Conservation (phyloP, 129 eudicot genomes). For the Artemisia annua region DNA sequence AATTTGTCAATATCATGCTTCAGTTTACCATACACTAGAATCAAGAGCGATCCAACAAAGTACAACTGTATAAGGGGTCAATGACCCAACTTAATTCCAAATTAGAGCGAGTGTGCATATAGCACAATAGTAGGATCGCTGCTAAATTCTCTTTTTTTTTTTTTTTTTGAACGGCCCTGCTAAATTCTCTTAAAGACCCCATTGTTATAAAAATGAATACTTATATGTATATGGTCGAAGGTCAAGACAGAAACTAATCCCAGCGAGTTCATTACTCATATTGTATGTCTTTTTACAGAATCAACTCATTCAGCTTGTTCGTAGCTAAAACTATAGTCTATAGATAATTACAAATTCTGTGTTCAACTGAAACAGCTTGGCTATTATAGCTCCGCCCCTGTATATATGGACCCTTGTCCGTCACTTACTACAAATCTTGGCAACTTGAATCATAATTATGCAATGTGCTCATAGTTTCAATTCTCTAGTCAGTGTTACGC, state of each 20-base stretch:
- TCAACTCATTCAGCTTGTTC: too few relatives aligned
- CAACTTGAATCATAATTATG: background rate
- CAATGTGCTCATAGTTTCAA: background rate
- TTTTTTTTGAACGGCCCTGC: too few relatives aligned
- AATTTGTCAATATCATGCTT: background rate
- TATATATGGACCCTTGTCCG: background rate
- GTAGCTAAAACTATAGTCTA: too few relatives aligned
- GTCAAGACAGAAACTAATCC: background rate
- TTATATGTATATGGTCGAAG: too few relatives aligned
- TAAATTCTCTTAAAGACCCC: background rate
- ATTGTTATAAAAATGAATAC: too few relatives aligned
- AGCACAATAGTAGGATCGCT: background rate
- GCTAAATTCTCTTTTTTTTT: background rate
- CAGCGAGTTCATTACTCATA: background rate
- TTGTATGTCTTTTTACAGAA: background rate
- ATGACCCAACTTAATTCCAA: background rate
- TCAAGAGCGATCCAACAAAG: background rate
- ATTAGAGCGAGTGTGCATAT: background rate
- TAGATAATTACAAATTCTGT: background rate
- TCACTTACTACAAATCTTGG: background rate
- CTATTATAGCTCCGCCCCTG: background rate
- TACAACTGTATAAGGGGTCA: too few relatives aligned
- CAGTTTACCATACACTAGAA: conserved; percentile 1
- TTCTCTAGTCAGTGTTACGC: conserved; percentile 6
- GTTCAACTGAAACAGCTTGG: background rate